Evolutionary conservation across 768 basidiomycete genomes (phyloP), one percentile per base, ranked within the genome.

Genomic region (Rhizopogon roseolus): DNA sequence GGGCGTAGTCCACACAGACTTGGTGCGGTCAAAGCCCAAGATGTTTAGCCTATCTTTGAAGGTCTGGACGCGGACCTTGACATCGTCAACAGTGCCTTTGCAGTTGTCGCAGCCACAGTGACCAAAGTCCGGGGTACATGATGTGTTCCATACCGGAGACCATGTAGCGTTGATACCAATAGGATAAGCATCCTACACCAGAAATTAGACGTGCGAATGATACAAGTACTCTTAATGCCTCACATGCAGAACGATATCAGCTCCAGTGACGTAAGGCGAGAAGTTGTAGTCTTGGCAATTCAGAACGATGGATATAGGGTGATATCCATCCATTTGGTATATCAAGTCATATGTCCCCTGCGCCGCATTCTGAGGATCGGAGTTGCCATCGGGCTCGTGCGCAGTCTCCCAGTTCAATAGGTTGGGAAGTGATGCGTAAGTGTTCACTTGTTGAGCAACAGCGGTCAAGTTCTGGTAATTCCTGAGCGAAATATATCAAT

Each of bases 41-140:
- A 79, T 71, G 54, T 79, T 74, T 4, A 85, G 66, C 29, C 88
- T 75, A 43, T 82, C 67, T 49, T 71, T 73, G 69, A 81, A 90
- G 37, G 84, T 75, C 53, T 88, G 85, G 72, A 90, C 78, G 19
- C 89, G 74, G 0, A 70, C 70, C 14, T 78, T 78, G 62, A 90
- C 81, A 58, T 91, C 89, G 49, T 80, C 75, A 49, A 89, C 80
- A 17, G 54, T 63, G 1, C 87, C 87, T 53, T 78, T 62, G 64
- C 90, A 92, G 60, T 80, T 74, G 57, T 85, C 85, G 58, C 74
- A 89, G 54, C 90, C 89, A 61, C 89, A 91, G 61, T 82, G 82
- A 3, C 88, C 90, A 57, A 81, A 89, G 57, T 82, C 78, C 7
- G 61, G 61, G 0, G 81, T 88, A 61, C 86, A 89, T 3, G 71